Evolutionary conservation across 2,329 filamentous ascomycete genomes (phyloP), one percentile per base, ranked within the genome.

Genomic region (Calcarisporium arbuscula): DNA sequence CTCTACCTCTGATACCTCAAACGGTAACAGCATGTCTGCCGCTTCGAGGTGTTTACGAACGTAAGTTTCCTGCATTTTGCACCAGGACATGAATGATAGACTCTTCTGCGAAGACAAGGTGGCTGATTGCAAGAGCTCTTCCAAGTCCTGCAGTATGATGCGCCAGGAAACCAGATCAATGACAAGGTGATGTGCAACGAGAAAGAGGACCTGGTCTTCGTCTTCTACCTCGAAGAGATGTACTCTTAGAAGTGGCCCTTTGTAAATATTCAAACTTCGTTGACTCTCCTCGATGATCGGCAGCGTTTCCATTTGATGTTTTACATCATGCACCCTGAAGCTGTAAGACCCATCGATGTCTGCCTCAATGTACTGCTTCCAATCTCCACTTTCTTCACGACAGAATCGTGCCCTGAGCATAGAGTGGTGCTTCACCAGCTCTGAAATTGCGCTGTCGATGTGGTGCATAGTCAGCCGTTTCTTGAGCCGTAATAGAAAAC

Each of bases 91-190:
- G 22, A 25, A 25, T 10, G 22, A 25, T 10, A 25, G 10, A 14
- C 22, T 25, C 22, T 25, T 25, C 14, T 25, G 10, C 10, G 22
- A 25, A 14, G 22, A 25, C 22, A 25, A 25, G 14, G 10, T 25
- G 10, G 10, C 22, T 9, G 22, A 10, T 25, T 25, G 22, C 22
- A 25, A 10, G n/a, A 36, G 19, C 4, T 31, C 16, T 23, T 45
- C 41, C 2, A 45, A n/a, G 8, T 45, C 43, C 14, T 29, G 19
- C 0, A 45, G 30, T 3, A 44, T 28, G n/a, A 43, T 20, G 8
- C 41, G 38, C 43, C 43, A 45, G 6, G 43, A 45, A 2, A 45
- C 39, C 11, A 45, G 16, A n/a, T 45, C 43, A 10, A 45, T 25
- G 15, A 42, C 41, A 3, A 45, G 19, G 19, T 45, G 43, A n/a